Percentiles rank a stretch among this genome's conserved stretches.
phyloP scores from a whole-genome alignment of 208 protist genomes.

The Leishmania arabica region DNA sequence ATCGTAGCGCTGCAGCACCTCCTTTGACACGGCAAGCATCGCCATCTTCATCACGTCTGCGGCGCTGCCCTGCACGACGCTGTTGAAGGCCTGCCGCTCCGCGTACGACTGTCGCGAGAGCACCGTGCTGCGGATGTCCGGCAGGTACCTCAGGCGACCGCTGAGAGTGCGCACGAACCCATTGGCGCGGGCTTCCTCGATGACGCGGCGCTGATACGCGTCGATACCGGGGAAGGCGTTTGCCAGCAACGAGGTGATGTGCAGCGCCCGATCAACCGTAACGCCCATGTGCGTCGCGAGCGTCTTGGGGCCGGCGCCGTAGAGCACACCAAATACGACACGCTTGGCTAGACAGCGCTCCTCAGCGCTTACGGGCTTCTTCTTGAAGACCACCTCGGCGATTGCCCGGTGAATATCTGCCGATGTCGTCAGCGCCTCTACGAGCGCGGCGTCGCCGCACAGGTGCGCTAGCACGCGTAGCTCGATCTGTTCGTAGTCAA shows the following conservation, averaged over 20 bases:
- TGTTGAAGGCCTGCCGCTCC: constrained; percentile 93
- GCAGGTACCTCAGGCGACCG: constrained; percentile 69
- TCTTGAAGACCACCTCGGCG: constrained; percentile 78
- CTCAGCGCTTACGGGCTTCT: constrained; percentile 59
- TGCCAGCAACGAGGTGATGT: constrained; percentile 57
- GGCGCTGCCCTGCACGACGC: constrained; percentile 86
- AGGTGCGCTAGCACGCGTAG: constrained; percentile 91
- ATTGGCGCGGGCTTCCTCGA: constrained; percentile 64
- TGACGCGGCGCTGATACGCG: constrained; percentile 57
- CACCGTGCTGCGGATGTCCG: constrained; percentile 67
- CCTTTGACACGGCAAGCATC: constrained; percentile 79
- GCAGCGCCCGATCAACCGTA: constrained; percentile 59
- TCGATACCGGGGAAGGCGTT: constrained; percentile 69
- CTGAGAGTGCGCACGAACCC: constrained; percentile 87
- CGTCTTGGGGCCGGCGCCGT: constrained; percentile 76
- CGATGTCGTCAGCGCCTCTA: constrained; percentile 62
- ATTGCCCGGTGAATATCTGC: constrained; percentile 82
- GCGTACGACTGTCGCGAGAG: constrained; percentile 70
- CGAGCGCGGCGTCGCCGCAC: constrained; percentile 63
- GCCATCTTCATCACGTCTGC: constrained; percentile 90
- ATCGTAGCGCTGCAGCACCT: constrained; percentile 62
- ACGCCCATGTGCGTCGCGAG: constrained; percentile 76
- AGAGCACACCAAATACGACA: constrained; percentile 89
- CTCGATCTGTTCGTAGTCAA: constrained; percentile 94
- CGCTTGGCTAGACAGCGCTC: constrained; percentile 83